These are phyloP conservation scores for Isabelozyma gotoi DNA, from an alignment of 805 yeast species.

Conservation along the genomic window DNA sequence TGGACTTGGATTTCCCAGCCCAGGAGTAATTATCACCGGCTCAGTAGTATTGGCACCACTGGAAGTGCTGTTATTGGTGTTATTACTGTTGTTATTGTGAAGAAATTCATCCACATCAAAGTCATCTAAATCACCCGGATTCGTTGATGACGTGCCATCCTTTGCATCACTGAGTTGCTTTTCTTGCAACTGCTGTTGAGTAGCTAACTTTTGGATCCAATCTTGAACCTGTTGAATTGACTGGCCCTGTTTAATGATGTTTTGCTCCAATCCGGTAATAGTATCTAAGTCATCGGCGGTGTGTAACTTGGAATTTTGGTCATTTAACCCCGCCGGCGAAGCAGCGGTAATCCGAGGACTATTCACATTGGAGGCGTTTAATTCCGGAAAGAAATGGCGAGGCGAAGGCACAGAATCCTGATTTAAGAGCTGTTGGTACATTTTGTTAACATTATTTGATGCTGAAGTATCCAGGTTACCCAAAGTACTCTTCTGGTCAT, in stretches of 20 bases:
- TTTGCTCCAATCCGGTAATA: conserved; percentile 45
- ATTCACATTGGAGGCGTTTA: conserved; percentile 11
- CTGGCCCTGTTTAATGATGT: conserved; percentile 48
- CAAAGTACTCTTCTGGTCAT: not conserved
- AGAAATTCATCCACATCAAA: conserved; percentile 35
- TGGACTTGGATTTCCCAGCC: conserved; percentile 3
- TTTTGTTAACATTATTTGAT: conserved; percentile 19
- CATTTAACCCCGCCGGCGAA: not conserved
- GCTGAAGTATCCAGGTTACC: conserved; percentile 5
- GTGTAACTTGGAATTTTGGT: not conserved
- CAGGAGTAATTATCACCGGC: conserved; percentile 11
- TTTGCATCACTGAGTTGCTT: conserved; percentile 9
- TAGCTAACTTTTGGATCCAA: conserved; percentile 45
- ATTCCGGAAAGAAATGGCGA: conserved; percentile 32
- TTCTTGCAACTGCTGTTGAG: conserved; percentile 20
- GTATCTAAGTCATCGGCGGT: conserved; percentile 14
- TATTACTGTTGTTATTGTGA: conserved; percentile 8
- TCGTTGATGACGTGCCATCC: conserved; percentile 8
- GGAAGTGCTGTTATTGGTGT: not conserved
- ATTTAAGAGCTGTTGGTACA: conserved; percentile 31
- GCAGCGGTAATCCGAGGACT: not conserved
- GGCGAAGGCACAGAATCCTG: conserved; percentile 30
- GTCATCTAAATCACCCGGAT: conserved; percentile 17
- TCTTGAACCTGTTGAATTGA: conserved; percentile 57
- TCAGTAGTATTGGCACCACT: no score